These are phyloP conservation scores for Naganishia vaughanmartiniae DNA, from an alignment of 768 basidiomycete genomes.

Conservation along the genomic window DNA sequence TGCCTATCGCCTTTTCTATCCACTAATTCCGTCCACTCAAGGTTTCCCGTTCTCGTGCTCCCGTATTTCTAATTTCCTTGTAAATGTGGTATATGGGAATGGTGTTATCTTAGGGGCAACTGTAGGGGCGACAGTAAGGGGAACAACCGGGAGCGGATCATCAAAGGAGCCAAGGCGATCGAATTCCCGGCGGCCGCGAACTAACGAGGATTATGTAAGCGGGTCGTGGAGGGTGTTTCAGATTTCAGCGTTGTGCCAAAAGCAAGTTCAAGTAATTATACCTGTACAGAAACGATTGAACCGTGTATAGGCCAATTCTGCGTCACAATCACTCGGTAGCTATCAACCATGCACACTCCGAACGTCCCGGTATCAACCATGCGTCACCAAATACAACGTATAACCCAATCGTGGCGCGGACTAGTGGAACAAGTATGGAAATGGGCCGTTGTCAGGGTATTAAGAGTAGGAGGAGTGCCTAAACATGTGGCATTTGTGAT, in stretches of 20 bases:
- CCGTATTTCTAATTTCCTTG: too few species aligned
- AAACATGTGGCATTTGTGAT: conserved; percentile 90
- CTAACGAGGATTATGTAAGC: background rate
- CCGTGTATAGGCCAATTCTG: background rate
- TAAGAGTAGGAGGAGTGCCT: conserved; percentile 81
- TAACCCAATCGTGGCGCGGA: background rate
- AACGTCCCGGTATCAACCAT: background rate
- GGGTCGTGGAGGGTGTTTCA: conserved; percentile 2
- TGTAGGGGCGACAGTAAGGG: background rate
- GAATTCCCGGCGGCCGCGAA: background rate
- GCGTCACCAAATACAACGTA: background rate
- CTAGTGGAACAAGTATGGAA: conserved; percentile 1
- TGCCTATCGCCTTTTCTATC: background rate
- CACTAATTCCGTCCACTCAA: background rate
- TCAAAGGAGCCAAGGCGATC: background rate
- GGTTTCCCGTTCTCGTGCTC: background rate
- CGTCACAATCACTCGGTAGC: background rate
- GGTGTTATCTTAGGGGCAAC: too few species aligned
- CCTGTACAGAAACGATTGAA: too few species aligned
- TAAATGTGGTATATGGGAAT: too few species aligned
- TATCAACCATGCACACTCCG: background rate
- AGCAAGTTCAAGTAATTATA: too few species aligned
- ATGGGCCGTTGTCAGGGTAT: conserved; percentile 53
- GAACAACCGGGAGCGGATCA: background rate
- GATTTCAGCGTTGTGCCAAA: too few species aligned